Percentiles rank a stretch among this genome's conserved stretches.
phyloP scores from a whole-genome alignment of 1,284 basidiomycete genomes.

The Neotropicomus parvogracilis region DNA sequence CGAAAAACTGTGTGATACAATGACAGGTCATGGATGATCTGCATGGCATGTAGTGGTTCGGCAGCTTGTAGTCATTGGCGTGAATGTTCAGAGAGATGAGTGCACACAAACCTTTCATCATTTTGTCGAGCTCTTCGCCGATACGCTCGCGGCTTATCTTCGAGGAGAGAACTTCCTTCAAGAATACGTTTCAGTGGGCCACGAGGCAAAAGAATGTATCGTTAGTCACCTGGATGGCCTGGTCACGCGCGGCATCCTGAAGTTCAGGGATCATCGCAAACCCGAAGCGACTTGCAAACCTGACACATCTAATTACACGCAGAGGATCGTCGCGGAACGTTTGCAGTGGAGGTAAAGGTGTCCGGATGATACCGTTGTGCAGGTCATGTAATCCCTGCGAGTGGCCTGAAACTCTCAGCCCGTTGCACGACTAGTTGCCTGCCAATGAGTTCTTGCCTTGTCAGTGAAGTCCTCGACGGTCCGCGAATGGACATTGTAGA shows the following conservation, averaged over 20 bases:
- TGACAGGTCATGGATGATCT: slow-evolving; percentile 65
- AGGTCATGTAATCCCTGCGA: slow-evolving; percentile 81
- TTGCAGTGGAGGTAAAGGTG: slow-evolving; percentile 81
- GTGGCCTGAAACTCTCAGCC: slow-evolving; percentile 3
- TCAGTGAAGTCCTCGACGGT: slow-evolving; percentile 87
- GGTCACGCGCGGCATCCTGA: slow-evolving; percentile 60
- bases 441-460: slow-evolving; percentile 47
- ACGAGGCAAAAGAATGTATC: slow-evolving; percentile 7
- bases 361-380: slow-evolving; percentile 77
- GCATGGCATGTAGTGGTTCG: slow-evolving; percentile 71
- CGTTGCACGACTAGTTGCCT: not conserved
- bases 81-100: not conserved
- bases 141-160: slow-evolving; percentile 91
- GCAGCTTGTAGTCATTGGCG: slow-evolving; percentile 44
- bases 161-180: slow-evolving; percentile 63
- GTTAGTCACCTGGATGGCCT: slow-evolving; percentile 61
- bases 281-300: slow-evolving; percentile 89
- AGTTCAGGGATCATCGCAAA: slow-evolving; percentile 80
- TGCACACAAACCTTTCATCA: slow-evolving; percentile 68
- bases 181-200: slow-evolving; percentile 1
- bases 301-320: slow-evolving; percentile 84
- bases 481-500: slow-evolving; percentile 94
- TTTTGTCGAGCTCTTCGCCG: slow-evolving; percentile 87
- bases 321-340: slow-evolving; percentile 96
- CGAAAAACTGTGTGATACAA: slow-evolving; percentile 74